A percentile compares a stretch with the other conserved stretches of the same genome.
These are phyloP conservation scores for Cutaneotrichosporon sp. DNA, from an alignment of 1,284 basidiomycete genomes.

Conservation along the genomic window DNA sequence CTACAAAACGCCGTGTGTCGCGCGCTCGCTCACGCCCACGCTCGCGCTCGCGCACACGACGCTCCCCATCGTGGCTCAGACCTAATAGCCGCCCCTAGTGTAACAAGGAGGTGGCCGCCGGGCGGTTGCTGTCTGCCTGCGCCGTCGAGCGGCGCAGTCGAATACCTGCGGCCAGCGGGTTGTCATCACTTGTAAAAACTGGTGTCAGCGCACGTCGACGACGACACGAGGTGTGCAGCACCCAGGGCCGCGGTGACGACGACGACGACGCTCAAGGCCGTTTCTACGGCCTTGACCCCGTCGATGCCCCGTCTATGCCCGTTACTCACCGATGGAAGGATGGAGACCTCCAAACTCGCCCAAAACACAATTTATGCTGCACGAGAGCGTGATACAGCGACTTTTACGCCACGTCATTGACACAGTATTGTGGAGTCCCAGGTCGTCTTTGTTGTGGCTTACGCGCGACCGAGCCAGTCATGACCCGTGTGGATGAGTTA, in stretches of 20 bases:
- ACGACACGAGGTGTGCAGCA: no score
- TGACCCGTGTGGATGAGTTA: no score
- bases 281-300: no score
- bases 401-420: background rate
- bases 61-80: conserved; percentile 29
- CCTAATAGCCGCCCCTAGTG: conserved; percentile 34
- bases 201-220: conserved; percentile 8
- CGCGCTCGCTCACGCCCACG: background rate
- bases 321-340: conserved; percentile 26
- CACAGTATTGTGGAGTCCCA: background rate
- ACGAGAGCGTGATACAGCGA: background rate
- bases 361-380: background rate
- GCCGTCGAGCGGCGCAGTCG: conserved; percentile 23
- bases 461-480: no score
- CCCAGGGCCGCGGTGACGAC: no score
- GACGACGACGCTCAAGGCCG: no score
- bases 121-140: conserved; percentile 34
- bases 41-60: background rate
- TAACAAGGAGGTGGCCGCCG: conserved; percentile 42
- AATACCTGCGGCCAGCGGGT: conserved; percentile 31
- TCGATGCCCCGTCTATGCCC: no score
- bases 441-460: background rate
- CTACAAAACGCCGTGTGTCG: conserved; percentile 1
- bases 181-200: conserved; percentile 35
- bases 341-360: conserved; percentile 11